Conservation (phyloP, 208 protist genomes). For the Polymyxa betae region DNA sequence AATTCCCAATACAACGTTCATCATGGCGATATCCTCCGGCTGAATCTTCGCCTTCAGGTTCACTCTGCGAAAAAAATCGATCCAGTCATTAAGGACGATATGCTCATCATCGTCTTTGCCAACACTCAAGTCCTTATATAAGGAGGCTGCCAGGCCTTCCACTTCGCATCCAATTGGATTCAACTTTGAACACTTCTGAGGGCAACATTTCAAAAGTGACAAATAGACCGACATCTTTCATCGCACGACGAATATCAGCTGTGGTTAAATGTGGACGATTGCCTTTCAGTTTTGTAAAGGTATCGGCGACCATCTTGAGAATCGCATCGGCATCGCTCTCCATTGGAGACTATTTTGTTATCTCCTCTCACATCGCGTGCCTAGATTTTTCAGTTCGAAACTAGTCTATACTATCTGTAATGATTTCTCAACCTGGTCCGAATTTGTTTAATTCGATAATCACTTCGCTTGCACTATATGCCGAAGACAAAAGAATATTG, state of each 20-base stretch:
- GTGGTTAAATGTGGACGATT: neutral
- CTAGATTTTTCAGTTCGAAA: too few species aligned
- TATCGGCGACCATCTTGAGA: slow-evolving; percentile 18
- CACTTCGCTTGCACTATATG: too few species aligned
- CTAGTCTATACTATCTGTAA: too few species aligned
- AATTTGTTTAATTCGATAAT: too few species aligned
- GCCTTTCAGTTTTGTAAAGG: slow-evolving; percentile 8
- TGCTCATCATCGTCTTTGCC: slow-evolving; percentile 41
- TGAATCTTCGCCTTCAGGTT: slow-evolving; percentile 4
- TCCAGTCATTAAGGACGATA: slow-evolving; percentile 9
- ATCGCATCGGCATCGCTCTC: neutral
- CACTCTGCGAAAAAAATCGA: slow-evolving; percentile 18
- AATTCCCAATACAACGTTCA: slow-evolving; percentile 31
- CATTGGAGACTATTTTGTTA: too few species aligned
- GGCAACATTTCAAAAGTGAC: neutral
- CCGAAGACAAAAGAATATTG: too few species aligned
- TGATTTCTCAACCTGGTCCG: too few species aligned
- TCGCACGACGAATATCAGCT: slow-evolving; percentile 13
- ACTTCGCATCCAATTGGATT: slow-evolving; percentile 38
- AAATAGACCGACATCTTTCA: slow-evolving; percentile 43
- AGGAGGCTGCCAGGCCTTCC: slow-evolving; percentile 6
- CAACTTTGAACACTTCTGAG: neutral
- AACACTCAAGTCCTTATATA: slow-evolving; percentile 42
- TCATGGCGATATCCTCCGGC: slow-evolving; percentile 8
- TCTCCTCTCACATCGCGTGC: too few species aligned